Base-by-base conservation (phyloP, 2,329 filamentous ascomycete genomes). In the Xylaria sp. region DNA sequence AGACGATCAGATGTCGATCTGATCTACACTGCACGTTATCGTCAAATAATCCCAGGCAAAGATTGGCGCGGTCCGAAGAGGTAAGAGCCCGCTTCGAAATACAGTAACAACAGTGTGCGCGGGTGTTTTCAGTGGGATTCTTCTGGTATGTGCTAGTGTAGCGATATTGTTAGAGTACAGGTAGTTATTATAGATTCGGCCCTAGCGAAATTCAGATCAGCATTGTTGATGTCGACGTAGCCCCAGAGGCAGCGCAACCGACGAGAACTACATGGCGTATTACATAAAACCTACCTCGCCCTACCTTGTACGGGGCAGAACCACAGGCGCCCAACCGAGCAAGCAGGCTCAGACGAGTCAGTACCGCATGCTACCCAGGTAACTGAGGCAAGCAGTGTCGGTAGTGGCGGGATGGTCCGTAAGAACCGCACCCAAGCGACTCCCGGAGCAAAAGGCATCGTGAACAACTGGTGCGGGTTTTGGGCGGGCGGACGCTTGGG, bases 161-260 rank as follows among this genome's bases (percentile, higher is more conserved):
- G 23, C 21, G 28, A 45, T 63, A 49, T 46, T 54, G 45, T 63
- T 42, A 64, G 56, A 64, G 56, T 60, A 60, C n/a, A n/a, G 38
- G 57, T 57, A 60, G 40, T 46, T n/a, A n/a, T n/a, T n/a, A 55
- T 7, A 31, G 28, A 50, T 57, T 38, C 54, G 64, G 45, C 56
- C 58, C 65, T 65, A 63, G 56, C 46, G 60, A 72, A 57, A 71
- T 71, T 71, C 64, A 52, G 68, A 72, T 72, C 67, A 71, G 69
- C 70, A 67, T 66, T 45, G 25, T 54, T 67, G 63, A 68, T 66
- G 63, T 61, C 59, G 63, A 61, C 64, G 60, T 47, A 58, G 52
- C 55, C 40, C 25, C 38, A 52, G n/a, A 40, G n/a, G 45, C 59
- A 59, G 31, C 28, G 25, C 45, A 28, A 38, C 15, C 33, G 23